Evolutionary conservation across 2,329 filamentous ascomycete species (phyloP).

Genomic region (Pleurostoma richardsiae): DNA sequence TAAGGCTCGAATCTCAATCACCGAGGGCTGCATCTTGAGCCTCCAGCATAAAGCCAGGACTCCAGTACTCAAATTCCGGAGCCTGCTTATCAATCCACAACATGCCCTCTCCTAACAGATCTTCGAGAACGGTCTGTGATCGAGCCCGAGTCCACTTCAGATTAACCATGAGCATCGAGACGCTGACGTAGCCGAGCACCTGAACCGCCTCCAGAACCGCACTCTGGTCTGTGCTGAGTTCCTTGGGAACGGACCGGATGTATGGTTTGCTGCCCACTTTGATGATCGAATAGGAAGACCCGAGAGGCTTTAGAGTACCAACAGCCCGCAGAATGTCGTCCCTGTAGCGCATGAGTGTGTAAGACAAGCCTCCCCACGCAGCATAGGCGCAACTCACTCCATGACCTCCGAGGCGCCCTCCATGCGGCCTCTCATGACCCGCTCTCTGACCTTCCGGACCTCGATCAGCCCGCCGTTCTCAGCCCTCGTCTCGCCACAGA

Average conservation of each 20-base stretch:
- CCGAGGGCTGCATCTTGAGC: constrained; percentile 15
- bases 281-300: constrained; percentile 81
- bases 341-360: constrained; percentile 26
- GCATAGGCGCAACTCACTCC: constrained; percentile 47
- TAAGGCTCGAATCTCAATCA: constrained; percentile 9
- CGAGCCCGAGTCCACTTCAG: constrained; percentile 79
- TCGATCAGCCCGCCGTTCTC: constrained; percentile 94
- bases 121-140: constrained; percentile 85
- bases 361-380: too few relatives aligned
- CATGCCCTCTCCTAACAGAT: constrained; percentile 81
- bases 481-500: constrained; percentile 77
- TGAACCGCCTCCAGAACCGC: constrained; percentile 89
- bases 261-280: constrained; percentile 80
- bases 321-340: constrained; percentile 92
- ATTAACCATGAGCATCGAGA: constrained; percentile 85
- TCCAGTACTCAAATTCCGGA: constrained; percentile 92
- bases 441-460: constrained; percentile 72
- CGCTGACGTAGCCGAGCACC: constrained; percentile 81
- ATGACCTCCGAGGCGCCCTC: constrained; percentile 76
- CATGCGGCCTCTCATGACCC: constrained; percentile 66
- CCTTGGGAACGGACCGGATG: constrained; percentile 89
- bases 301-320: constrained; percentile 78
- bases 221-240: constrained; percentile 91
- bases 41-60: constrained; percentile 65
- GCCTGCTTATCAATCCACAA: constrained; percentile 90